Base-by-base conservation (phyloP, 2,329 filamentous ascomycete species). In the Clonostachys solani region DNA sequence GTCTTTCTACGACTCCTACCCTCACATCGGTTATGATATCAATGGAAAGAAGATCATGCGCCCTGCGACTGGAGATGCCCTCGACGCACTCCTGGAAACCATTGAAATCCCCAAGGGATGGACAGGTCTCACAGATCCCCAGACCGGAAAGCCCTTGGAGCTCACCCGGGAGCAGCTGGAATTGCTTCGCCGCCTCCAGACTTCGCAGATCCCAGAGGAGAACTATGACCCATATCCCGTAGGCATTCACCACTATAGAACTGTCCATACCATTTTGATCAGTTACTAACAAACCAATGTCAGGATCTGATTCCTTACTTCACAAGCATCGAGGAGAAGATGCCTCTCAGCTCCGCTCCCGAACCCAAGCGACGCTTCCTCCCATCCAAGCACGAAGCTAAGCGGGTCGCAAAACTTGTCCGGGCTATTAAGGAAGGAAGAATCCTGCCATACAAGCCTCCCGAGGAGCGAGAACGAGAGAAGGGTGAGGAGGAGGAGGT, bases 31-130 rank as follows among this genome's bases (percentile, higher is more conserved):
- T 50, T 99, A 99, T 70, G 89, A 96, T 60, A 97, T 99, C 72
- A 95, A 99, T 66, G 94, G 94, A 66, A 96, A 95, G 79, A 95
- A 89, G 68, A 96, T 99, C 54, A 89, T 96, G 84, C 87, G 94
- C 45, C 94, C 94, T 7, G 94, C 95, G 5, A 92, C 91, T 56
- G 92, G 92, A 45, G 87, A 96, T 64, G 94, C 94, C 35, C 73
- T 99, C 33, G 94, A 99, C 73, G 90, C 91, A 12, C 77, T 99
- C 40, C 77, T 99, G 10, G 92, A 99, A 60, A 96, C 89, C 68
- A 99, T 99, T 59, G 94, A 99, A 61, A 77, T 99, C 35, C 94
- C 94, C 13, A 91, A 96, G 75, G 94, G 92, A 54, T 99, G 92
- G 91, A 99, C 94, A 46, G 94, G 92, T 48, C 74, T 97, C 54